Evolutionary conservation across 2,329 filamentous ascomycete species (phyloP).

Genomic region (Sclerotinia minor): DNA sequence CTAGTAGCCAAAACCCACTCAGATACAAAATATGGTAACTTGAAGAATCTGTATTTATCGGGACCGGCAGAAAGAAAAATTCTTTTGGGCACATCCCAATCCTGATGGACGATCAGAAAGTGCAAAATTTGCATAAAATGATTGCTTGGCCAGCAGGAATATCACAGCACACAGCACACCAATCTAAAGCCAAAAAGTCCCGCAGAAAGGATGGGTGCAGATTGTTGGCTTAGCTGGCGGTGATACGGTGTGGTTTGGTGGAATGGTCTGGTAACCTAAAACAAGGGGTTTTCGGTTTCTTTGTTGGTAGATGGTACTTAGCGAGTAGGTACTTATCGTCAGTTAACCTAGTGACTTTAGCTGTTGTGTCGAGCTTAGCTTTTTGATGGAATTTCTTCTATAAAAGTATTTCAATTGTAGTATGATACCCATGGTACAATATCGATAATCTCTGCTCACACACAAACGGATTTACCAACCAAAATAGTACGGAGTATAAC

Average conservation of each 20-base stretch:
- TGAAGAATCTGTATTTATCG: neutral
- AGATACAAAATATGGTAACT: neutral
- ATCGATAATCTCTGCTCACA: neutral
- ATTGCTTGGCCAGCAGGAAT: slow-evolving; percentile 7
- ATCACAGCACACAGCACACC: slow-evolving; percentile 9
- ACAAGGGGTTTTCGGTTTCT: slow-evolving; percentile 4
- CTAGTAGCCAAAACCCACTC: neutral
- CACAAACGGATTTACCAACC: too few species aligned
- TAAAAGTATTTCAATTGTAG: neutral
- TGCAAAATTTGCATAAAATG: neutral
- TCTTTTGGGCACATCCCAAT: neutral
- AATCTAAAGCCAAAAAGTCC: slow-evolving; percentile 11
- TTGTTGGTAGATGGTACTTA: neutral
- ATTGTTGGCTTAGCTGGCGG: slow-evolving; percentile 22
- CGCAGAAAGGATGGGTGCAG: slow-evolving; percentile 18
- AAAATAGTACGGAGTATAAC: too few species aligned
- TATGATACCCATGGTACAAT: neutral
- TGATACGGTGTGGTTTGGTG: slow-evolving; percentile 17
- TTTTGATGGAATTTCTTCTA: too few species aligned
- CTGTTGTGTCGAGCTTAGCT: too few species aligned
- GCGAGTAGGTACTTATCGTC: too few species aligned
- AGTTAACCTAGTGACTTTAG: too few species aligned
- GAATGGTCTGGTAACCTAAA: slow-evolving; percentile 2
- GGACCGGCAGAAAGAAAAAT: slow-evolving; percentile 11
- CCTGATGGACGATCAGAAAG: neutral